Evolutionary conservation across 176 grass and related monocot genomes (phyloP).

Genomic region (Cocos nucifera): DNA sequence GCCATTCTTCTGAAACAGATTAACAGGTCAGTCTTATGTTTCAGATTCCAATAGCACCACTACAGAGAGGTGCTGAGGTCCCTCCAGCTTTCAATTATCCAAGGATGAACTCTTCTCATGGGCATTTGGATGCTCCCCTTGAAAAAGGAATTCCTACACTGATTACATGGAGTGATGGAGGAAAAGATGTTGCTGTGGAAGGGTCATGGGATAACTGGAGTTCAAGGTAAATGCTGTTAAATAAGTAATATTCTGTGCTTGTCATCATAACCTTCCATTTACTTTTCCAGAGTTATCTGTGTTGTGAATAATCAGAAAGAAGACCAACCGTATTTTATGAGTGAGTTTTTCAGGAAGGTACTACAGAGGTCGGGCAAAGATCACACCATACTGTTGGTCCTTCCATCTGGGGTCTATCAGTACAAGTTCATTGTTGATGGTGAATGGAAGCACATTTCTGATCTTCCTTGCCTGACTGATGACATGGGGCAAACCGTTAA

Average conservation of each 20-base stretch:
- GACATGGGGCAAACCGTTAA: conserved; percentile 55
- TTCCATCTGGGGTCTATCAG: conserved; percentile 70
- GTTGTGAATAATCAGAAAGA: conserved; percentile 3
- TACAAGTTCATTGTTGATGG: conserved; percentile 70
- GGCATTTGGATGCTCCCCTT: conserved; percentile 10
- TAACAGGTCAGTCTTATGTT: neutral
- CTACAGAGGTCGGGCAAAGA: conserved; percentile 68
- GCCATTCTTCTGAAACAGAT: no score
- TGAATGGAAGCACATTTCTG: conserved; percentile 44
- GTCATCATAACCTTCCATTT: neutral
- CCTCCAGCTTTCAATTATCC: conserved; percentile 37
- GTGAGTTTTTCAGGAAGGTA: conserved; percentile 31
- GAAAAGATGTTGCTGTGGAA: conserved; percentile 65
- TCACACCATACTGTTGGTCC: conserved; percentile 50
- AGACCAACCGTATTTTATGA: neutral
- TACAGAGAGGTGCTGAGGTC: conserved; percentile 46
- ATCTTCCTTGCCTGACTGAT: conserved; percentile 45
- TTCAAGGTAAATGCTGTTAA: conserved; percentile 40
- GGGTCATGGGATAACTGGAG: conserved; percentile 97
- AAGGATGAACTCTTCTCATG: conserved; percentile 32
- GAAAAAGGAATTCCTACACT: conserved; percentile 66
- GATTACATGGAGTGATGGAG: conserved; percentile 74
- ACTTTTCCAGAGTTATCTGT: neutral
- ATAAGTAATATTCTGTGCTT: neutral
- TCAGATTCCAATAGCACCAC: conserved; percentile 63